These are phyloP conservation scores for Solanum dulcamara DNA, from an alignment of 257 asterid genomes.

Conservation along the genomic window DNA sequence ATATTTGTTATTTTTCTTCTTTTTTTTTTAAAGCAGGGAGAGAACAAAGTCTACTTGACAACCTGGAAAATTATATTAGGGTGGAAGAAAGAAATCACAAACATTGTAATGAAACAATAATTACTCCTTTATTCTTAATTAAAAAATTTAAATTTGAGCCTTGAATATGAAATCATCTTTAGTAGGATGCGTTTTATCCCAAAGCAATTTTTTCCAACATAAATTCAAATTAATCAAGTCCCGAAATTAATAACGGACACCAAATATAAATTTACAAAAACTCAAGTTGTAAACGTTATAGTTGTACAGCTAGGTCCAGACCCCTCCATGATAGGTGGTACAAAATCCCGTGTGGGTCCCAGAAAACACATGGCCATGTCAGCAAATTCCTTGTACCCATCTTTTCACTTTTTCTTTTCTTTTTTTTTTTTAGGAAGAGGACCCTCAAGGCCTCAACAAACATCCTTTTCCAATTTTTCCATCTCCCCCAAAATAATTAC, in stretches of 20 bases:
- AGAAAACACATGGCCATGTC: constrained; percentile 15
- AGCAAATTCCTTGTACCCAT: constrained; percentile 4
- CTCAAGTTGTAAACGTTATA: not conserved
- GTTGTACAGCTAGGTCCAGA: constrained; percentile 7
- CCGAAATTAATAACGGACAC: not conserved
- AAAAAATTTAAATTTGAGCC: not conserved
- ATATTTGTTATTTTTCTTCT: not conserved
- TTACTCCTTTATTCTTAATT: too few species aligned
- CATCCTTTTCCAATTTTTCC: not conserved
- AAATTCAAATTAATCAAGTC: not conserved
- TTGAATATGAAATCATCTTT: too few species aligned
- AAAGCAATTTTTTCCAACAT: too few species aligned
- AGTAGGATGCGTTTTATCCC: rapidly evolving
- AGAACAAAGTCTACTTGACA: not conserved
- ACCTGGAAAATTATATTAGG: not conserved
- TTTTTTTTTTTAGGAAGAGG: not conserved
- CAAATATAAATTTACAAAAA: not conserved
- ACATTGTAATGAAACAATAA: not conserved
- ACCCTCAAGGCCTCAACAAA: not conserved
- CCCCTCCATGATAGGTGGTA: not conserved
- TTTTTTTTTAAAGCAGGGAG: not conserved
- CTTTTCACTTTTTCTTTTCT: not conserved
- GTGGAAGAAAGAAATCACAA: not conserved
- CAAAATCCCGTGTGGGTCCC: constrained; percentile 4
- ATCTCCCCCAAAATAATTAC: not conserved